Percentiles rank a stretch among this genome's conserved stretches.
These are phyloP conservation scores for Taiozyma sp. DNA, from an alignment of 1,139 yeast genomes.

Conservation along the genomic window DNA sequence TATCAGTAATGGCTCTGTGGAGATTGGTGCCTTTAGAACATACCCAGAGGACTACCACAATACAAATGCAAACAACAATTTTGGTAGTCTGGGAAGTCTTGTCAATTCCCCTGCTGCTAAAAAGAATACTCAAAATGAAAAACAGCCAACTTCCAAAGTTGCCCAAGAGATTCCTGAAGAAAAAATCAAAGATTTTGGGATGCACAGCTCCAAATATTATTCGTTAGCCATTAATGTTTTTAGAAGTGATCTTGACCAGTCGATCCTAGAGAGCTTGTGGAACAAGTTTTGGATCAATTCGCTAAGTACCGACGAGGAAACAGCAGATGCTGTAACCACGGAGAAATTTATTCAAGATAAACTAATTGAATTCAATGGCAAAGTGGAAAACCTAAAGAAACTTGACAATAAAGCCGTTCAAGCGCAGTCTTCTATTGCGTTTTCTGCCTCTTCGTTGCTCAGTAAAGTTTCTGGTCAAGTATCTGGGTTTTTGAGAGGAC, in stretches of 20 bases:
- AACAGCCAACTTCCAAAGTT: conserved; percentile 1
- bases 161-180: conserved; percentile 34
- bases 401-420: not conserved
- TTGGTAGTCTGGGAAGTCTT: conserved; percentile 12
- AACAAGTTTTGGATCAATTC: conserved; percentile 47
- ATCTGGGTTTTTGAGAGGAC: not conserved
- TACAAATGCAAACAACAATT: conserved; percentile 6
- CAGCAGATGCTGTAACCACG: conserved; percentile 21
- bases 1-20: conserved; percentile 58
- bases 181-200: conserved; percentile 61
- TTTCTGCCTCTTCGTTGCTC: not conserved
- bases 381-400: conserved; percentile 13
- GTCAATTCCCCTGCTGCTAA: conserved; percentile 10
- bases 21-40: conserved; percentile 91
- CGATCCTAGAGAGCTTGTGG: conserved; percentile 42
- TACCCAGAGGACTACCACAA: conserved; percentile 43
- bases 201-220: conserved; percentile 68
- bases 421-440: not conserved
- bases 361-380: conserved; percentile 16
- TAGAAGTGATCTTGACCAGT: conserved; percentile 48
- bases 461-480: not conserved
- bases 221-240: conserved; percentile 63
- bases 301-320: conserved; percentile 21
- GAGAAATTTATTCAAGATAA: conserved; percentile 30
- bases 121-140: conserved; percentile 4